Base-by-base conservation (phyloP, 2,329 filamentous ascomycete species). In the Hymenoscyphus albidus region DNA sequence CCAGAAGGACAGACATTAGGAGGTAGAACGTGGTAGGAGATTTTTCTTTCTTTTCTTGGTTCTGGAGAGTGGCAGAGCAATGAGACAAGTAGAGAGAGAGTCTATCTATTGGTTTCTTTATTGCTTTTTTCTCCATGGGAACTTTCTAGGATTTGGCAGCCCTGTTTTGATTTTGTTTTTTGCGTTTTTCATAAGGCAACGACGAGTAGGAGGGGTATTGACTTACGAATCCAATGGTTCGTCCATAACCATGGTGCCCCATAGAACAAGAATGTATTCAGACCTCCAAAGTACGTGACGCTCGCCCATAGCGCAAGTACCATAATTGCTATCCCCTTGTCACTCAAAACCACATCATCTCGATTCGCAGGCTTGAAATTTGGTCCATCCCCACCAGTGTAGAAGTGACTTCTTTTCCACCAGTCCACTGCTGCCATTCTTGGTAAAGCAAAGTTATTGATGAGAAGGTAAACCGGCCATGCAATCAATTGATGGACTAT, bases 231-330 rank as follows among this genome's bases (percentile, higher is more conserved):
- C 86, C 86, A 90, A 79, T 89, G 84, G 78, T 90, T 86, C 40
- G 88, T 82, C 87, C 87, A 89, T 64, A 88, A 72, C 73, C 88
- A 91, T 12, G 88, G 87, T 40, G 87, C 79, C n/a, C 80, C 77
- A 72, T 89, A 90, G n/a, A 88, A 77, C 57, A 86, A 76, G 59
- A 82, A 76, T n/a, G 87, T 79, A 55, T 82, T 87, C 71, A 80
- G 80, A 64, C 76, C 78, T 38, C 85, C 86, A 13, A 87, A 77
- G 48, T 78, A 75, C 68, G 79, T 78, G 9, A 80, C 77, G 32
- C 78, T 31, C 22, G 32, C 31, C 64, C 62, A 68, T n/a, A 71
- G 39, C 5, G 31, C 78, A 60, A 79, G 77, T 74, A 82, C 85
- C 44, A 88, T 77, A 9, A 77, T 77, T 9, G 76, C 78, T 39